These are phyloP conservation scores for Euphrasia confusa DNA, from an alignment of 257 asterid genomes.

Conservation along the genomic window DNA sequence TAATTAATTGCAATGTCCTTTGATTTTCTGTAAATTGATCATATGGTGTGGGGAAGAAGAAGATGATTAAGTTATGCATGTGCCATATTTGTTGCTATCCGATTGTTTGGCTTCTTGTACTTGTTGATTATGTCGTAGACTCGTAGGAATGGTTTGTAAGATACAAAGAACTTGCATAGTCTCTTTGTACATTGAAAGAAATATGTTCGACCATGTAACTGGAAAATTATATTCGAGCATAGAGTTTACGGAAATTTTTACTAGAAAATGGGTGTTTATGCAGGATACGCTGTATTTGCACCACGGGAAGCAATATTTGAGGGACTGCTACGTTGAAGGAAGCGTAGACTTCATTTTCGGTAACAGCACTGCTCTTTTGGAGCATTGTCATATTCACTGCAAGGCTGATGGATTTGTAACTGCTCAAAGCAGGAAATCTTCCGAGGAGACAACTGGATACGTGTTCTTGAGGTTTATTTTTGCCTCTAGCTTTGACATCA, in stretches of 20 bases:
- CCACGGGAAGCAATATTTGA: constrained; percentile 78
- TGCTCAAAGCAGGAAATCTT: constrained; percentile 93
- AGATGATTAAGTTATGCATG: too few relatives aligned
- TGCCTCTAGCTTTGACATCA: not conserved
- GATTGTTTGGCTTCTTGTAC: too few relatives aligned
- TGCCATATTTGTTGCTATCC: too few relatives aligned
- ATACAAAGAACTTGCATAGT: too few relatives aligned
- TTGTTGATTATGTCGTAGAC: too few relatives aligned
- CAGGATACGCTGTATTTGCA: constrained; percentile 96
- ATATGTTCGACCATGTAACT: too few relatives aligned
- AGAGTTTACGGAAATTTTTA: too few relatives aligned
- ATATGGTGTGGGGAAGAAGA: too few relatives aligned
- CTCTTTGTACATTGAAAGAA: too few relatives aligned
- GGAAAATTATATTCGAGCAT: too few relatives aligned
- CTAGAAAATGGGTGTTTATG: too few relatives aligned
- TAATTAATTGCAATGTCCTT: not conserved
- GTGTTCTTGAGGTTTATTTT: constrained; percentile 63
- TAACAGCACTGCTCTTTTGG: constrained; percentile 93
- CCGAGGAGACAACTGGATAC: constrained; percentile 93
- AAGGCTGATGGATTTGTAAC: constrained; percentile 75
- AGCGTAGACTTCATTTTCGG: constrained; percentile 97
- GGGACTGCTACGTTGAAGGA: constrained; percentile 94
- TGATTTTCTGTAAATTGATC: not conserved
- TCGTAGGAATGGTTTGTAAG: too few relatives aligned
- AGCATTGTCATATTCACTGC: constrained; percentile 97